phyloP scores from a whole-genome alignment of 1,139 yeast species.

The Hemisphaericaspora xylanilytica region DNA sequence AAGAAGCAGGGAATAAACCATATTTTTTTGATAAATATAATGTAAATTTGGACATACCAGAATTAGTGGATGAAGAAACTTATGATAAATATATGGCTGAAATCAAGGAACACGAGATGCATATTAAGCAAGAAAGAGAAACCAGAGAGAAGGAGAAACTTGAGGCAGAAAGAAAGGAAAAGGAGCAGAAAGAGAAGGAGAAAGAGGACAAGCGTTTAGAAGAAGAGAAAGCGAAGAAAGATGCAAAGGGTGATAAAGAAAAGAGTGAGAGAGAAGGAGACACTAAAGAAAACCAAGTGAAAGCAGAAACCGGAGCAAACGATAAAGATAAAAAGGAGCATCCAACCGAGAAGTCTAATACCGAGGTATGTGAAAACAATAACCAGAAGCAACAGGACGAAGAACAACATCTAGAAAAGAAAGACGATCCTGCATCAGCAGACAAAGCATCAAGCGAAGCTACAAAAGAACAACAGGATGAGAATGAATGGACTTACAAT shows the following conservation, averaged over 20 bases:
- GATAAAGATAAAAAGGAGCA: conserved; percentile 8
- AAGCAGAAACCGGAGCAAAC: too few relatives aligned
- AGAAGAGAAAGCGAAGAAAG: conserved; percentile 7
- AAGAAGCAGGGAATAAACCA: conserved; percentile 42
- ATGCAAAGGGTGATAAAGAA: not conserved
- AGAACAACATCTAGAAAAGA: too few relatives aligned
- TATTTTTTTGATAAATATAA: conserved; percentile 78
- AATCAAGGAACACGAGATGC: conserved; percentile 30
- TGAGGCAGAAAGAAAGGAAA: conserved; percentile 13
- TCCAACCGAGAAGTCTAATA: conserved; percentile 1
- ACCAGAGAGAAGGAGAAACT: conserved; percentile 24
- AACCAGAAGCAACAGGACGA: not conserved
- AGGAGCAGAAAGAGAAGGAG: conserved; percentile 10
- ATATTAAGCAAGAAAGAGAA: conserved; percentile 16
- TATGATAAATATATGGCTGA: conserved; percentile 51
- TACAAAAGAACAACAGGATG: conserved; percentile 2
- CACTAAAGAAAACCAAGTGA: conserved; percentile 4
- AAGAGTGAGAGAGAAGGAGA: conserved; percentile 1
- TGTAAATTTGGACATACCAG: conserved; percentile 67
- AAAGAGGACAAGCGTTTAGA: conserved; percentile 5
- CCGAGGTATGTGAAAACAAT: too few relatives aligned
- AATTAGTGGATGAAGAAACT: conserved; percentile 61
- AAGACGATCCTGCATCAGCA: too few relatives aligned
- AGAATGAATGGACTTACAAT: conserved; percentile 59
- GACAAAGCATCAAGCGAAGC: not conserved